These are phyloP conservation scores for Tuber melanosporum DNA, from an alignment of 495 filamentous ascomycete genomes.

Conservation along the genomic window DNA sequence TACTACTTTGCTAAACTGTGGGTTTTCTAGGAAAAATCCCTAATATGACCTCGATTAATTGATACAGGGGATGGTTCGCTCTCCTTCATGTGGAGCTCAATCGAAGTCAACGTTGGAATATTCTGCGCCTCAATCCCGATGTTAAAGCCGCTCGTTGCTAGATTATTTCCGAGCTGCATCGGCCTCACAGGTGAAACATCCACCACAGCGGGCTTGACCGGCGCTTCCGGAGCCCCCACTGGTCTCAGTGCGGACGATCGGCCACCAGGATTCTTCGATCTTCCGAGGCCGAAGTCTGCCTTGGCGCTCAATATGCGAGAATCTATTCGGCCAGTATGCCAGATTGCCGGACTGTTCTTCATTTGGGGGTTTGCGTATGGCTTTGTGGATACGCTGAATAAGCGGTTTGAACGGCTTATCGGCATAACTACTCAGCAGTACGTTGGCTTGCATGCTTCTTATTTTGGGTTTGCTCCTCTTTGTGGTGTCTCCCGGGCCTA, in stretches of 20 bases:
- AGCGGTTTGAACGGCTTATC: conserved; percentile 51
- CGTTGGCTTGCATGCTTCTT: conserved; percentile 58
- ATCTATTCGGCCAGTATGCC: conserved; percentile 26
- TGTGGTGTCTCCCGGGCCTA: not conserved
- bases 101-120: conserved; percentile 85
- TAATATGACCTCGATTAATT: conserved; percentile 41
- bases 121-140: conserved; percentile 84
- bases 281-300: conserved; percentile 56
- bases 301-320: conserved; percentile 24
- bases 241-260: conserved; percentile 1
- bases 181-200: conserved; percentile 39
- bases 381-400: conserved; percentile 67
- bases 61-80: conserved; percentile 65
- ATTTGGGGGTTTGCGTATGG: conserved; percentile 85
- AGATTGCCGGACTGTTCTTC: conserved; percentile 44
- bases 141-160: conserved; percentile 74
- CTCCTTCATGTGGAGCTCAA: conserved; percentile 85
- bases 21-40: conserved; percentile 10
- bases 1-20: conserved; percentile 42
- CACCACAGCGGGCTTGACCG: not conserved
- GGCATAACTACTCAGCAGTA: conserved; percentile 49
- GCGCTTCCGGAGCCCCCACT: not conserved
- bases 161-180: conserved; percentile 66
- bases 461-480: conserved; percentile 47
- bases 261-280: conserved; percentile 16